Conservation (phyloP, 2,329 filamentous ascomycete species). For the Trichoderma koningii region DNA sequence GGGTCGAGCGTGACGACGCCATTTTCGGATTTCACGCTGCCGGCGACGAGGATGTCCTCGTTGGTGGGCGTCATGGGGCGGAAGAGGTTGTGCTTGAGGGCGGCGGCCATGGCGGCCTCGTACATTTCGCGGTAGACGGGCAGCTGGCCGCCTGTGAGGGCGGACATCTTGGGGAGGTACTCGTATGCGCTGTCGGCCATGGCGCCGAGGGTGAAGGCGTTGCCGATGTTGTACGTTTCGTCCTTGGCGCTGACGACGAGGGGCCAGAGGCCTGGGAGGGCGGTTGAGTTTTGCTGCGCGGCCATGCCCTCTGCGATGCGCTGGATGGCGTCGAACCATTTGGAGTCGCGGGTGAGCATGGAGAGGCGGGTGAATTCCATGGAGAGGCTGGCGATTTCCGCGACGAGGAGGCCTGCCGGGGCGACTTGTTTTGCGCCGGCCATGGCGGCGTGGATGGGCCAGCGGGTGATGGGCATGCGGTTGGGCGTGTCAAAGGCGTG, state of each 20-base stretch:
- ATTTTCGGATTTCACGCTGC: conserved; percentile 46
- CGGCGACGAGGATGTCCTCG: conserved; percentile 65
- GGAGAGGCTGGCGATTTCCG: conserved; percentile 66
- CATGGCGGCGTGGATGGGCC: conserved; percentile 35
- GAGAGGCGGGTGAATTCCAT: conserved; percentile 73
- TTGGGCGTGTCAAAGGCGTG: conserved; percentile 56
- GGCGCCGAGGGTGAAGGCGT: conserved; percentile 52
- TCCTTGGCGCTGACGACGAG: conserved; percentile 60
- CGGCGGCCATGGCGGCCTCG: conserved; percentile 58
- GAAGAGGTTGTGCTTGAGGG: conserved; percentile 66
- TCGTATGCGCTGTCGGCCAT: conserved; percentile 60
- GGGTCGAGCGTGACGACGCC: conserved; percentile 51
- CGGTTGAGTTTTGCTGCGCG: conserved; percentile 65
- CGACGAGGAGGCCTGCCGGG: conserved; percentile 47
- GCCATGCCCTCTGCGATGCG: conserved; percentile 69
- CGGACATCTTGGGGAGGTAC: conserved; percentile 62
- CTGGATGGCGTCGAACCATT: conserved; percentile 74
- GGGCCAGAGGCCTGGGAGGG: conserved; percentile 74
- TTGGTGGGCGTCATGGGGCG: conserved; percentile 65
- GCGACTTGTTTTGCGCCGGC: conserved; percentile 33
- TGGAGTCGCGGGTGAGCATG: conserved; percentile 67
- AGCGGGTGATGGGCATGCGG: conserved; percentile 47
- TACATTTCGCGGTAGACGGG: conserved; percentile 66
- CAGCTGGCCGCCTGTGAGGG: conserved; percentile 64
- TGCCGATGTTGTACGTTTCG: conserved; percentile 46